Evolutionary conservation across 768 basidiomycete genomes (phyloP).

Genomic region (Boletellus ananas): DNA sequence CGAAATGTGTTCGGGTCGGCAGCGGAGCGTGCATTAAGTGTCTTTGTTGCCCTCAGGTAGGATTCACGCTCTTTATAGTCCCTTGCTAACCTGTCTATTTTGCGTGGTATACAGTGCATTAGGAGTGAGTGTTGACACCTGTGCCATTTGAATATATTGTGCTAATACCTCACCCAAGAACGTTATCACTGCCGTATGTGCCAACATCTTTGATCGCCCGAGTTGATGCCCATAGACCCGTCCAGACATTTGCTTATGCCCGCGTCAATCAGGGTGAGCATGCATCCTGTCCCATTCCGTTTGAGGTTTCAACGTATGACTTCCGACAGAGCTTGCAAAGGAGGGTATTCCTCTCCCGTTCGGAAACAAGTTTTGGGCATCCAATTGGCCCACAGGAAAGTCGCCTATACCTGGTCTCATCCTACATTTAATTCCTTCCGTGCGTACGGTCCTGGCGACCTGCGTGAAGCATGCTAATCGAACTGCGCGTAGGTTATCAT

Average conservation of each 20-base stretch:
- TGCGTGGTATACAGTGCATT: conserved; percentile 32
- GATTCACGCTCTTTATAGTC: background rate
- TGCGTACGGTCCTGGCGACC: conserved; percentile 12
- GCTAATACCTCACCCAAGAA: conserved; percentile 18
- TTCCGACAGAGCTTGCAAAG: conserved; percentile 49
- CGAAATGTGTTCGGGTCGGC: conserved; percentile 50
- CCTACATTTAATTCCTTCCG: conserved; percentile 52
- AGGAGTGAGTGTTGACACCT: conserved; percentile 21
- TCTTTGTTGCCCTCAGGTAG: conserved; percentile 55
- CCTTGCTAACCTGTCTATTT: background rate
- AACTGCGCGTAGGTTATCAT: conserved; percentile 41
- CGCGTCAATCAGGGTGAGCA: conserved; percentile 51
- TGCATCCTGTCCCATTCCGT: background rate
- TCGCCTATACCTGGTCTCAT: conserved; percentile 55
- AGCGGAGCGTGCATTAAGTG: conserved; percentile 52
- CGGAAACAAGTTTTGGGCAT: conserved; percentile 57
- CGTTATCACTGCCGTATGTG: conserved; percentile 32
- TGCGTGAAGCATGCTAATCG: background rate
- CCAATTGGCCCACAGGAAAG: conserved; percentile 57
- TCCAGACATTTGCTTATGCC: conserved; percentile 47
- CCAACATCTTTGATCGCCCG: background rate
- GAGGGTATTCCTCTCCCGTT: conserved; percentile 61
- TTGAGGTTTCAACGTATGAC: background rate
- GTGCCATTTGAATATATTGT: background rate
- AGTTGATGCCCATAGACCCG: background rate